Evolutionary conservation across 2,329 filamentous ascomycete genomes (phyloP).

Genomic region (Cryphonectria radicalis): DNA sequence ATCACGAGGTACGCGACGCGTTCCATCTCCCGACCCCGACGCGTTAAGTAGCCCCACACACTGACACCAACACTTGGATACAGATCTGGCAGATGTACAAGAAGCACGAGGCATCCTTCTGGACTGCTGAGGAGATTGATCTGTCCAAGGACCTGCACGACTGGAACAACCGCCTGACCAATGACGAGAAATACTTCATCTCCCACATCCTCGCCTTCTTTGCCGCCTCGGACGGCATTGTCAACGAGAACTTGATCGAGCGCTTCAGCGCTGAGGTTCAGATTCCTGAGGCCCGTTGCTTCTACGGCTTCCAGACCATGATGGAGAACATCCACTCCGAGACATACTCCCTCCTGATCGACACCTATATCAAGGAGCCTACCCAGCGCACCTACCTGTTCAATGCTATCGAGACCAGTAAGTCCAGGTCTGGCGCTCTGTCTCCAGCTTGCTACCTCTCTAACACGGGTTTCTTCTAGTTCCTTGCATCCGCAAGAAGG

Average conservation of each 20-base stretch:
- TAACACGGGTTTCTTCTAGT: conserved; percentile 54
- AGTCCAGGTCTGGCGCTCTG: conserved; percentile 39
- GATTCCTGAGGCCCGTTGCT: conserved; percentile 96
- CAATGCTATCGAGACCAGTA: conserved; percentile 98
- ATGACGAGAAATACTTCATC: conserved; percentile 98
- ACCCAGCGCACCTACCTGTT: conserved; percentile 93
- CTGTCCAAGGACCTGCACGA: conserved; percentile 98
- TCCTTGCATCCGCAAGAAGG: conserved; percentile 97
- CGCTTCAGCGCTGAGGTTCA: conserved; percentile 97
- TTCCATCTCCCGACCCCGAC: conserved; percentile 50
- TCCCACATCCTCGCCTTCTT: conserved; percentile 99
- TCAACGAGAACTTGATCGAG: conserved; percentile 99
- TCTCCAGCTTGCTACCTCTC: conserved; percentile 64
- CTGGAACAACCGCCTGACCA: conserved; percentile 97
- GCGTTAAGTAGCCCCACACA: conserved; percentile 66
- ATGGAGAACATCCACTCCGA: conserved; percentile 99
- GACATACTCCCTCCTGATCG: conserved; percentile 98
- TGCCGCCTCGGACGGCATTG: conserved; percentile 96
- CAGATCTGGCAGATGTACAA: conserved; percentile 99
- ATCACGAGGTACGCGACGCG: conserved; percentile 83
- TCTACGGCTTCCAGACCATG: conserved; percentile 99
- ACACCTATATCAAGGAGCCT: conserved; percentile 98
- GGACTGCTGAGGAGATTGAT: conserved; percentile 99
- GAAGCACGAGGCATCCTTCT: conserved; percentile 99
- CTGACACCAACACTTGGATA: conserved; percentile 44